Conservation (phyloP, 805 yeast genomes). For the Metschnikowia peoriensis region DNA sequence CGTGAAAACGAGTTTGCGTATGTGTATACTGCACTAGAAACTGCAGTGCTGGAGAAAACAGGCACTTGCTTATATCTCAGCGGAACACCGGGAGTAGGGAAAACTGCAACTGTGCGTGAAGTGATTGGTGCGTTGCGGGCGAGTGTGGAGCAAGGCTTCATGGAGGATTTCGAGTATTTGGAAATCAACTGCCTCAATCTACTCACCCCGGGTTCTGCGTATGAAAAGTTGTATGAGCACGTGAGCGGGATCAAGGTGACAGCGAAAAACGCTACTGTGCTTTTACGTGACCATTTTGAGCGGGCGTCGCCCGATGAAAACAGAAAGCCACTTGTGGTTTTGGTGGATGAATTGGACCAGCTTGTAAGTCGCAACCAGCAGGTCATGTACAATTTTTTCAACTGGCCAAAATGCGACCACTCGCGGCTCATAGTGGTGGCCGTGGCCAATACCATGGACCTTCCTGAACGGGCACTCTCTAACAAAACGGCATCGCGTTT, state of each 20-base stretch:
- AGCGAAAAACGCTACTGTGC: conserved; percentile 60
- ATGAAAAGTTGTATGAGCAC: conserved; percentile 79
- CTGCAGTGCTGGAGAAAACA: conserved; percentile 63
- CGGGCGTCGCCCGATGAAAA: conserved; percentile 20
- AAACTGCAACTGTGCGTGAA: conserved; percentile 89
- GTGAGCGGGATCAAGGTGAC: conserved; percentile 57
- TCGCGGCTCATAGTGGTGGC: conserved; percentile 87
- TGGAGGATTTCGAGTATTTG: conserved; percentile 58
- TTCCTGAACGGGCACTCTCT: conserved; percentile 84
- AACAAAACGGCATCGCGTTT: conserved; percentile 89
- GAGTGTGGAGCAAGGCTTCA: conserved; percentile 23
- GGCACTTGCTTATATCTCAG: conserved; percentile 89
- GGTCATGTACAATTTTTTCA: conserved; percentile 92
- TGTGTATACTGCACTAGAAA: conserved; percentile 64
- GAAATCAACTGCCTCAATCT: conserved; percentile 92
- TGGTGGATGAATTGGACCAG: conserved; percentile 93
- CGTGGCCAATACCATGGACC: conserved; percentile 95
- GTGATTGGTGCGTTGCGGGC: conserved; percentile 67
- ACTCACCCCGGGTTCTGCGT: conserved; percentile 74
- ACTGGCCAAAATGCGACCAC: conserved; percentile 87
- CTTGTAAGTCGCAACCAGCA: conserved; percentile 77
- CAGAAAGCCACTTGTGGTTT: conserved; percentile 60
- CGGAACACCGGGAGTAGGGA: conserved; percentile 98
- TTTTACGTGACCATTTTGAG: conserved; percentile 67
- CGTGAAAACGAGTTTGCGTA: conserved; percentile 79